phyloP scores from a whole-genome alignment of 2,329 filamentous ascomycete species.

The Trichophyton verrucosum region DNA sequence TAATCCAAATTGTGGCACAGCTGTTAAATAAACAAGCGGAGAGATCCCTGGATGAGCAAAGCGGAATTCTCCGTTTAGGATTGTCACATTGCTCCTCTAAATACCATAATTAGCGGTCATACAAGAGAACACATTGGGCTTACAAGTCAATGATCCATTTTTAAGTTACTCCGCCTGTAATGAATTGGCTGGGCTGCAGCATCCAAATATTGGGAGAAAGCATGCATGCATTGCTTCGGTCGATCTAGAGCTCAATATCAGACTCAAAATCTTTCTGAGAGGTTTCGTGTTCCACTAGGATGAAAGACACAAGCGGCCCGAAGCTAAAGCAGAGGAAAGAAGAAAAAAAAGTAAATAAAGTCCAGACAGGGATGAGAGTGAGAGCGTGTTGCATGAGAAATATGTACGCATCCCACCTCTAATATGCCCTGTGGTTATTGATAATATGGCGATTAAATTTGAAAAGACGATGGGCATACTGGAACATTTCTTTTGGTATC shows the following conservation, averaged over 20 bases:
- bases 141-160: not conserved
- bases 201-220: not conserved
- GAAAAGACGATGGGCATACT: not conserved
- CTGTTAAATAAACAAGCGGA: not conserved
- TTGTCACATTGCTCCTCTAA: not conserved
- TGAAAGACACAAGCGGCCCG: not conserved
- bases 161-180: not conserved
- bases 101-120: not conserved
- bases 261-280: not conserved
- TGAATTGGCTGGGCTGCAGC: not conserved
- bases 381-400: not conserved
- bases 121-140: not conserved
- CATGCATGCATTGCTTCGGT: not conserved
- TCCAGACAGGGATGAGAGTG: not conserved
- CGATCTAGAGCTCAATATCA: not conserved
- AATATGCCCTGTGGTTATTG: not conserved
- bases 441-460: not conserved
- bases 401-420: not conserved
- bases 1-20: not conserved
- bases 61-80: not conserved
- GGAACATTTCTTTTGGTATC: not conserved
- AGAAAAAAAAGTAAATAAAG: not conserved
- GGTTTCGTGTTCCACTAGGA: not conserved
- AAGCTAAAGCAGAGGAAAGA: not conserved
- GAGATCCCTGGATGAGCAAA: not conserved